Percentiles rank a stretch among this genome's conserved stretches.
phyloP scores from a whole-genome alignment of 352 stramenopile species.

The Pythium chondricola region DNA sequence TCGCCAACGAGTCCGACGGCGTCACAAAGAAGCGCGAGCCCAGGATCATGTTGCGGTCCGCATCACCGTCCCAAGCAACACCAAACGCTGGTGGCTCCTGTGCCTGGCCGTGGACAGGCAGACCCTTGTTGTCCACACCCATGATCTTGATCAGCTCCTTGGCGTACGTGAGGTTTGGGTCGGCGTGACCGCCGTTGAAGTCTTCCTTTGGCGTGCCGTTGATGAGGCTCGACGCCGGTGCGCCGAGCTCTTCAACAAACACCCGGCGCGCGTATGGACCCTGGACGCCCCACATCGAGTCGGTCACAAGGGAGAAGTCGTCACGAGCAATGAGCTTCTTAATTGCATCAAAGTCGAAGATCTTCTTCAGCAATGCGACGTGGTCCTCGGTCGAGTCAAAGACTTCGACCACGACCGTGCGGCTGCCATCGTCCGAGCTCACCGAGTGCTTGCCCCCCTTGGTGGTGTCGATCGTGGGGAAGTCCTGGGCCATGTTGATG shows the following conservation, averaged over 20 bases:
- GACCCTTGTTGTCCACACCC: slow-evolving; percentile 87
- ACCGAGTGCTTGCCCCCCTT: slow-evolving; percentile 65
- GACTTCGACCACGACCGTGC: slow-evolving; percentile 94
- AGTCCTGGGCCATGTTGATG: slow-evolving; percentile 90
- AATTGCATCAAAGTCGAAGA: slow-evolving; percentile 97
- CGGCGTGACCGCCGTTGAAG: slow-evolving; percentile 95
- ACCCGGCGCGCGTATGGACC: slow-evolving; percentile 94
- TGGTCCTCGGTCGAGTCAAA: slow-evolving; percentile 97
- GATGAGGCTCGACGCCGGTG: slow-evolving; percentile 72
- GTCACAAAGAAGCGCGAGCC: slow-evolving; percentile 98
- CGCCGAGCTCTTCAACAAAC: slow-evolving; percentile 96
- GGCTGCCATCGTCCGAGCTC: slow-evolving; percentile 83
- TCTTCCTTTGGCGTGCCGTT: slow-evolving; percentile 95
- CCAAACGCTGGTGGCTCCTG: slow-evolving; percentile 83
- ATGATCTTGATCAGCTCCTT: slow-evolving; percentile 95
- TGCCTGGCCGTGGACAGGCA: slow-evolving; percentile 72
- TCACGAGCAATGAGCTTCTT: slow-evolving; percentile 87
- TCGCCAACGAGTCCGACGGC: slow-evolving; percentile 96
- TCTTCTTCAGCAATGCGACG: slow-evolving; percentile 91
- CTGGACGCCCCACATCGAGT: slow-evolving; percentile 98
- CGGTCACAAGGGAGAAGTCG: slow-evolving; percentile 95
- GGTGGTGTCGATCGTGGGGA: slow-evolving; percentile 70
- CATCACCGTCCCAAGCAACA: slow-evolving; percentile 97
- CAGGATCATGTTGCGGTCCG: slow-evolving; percentile 99
- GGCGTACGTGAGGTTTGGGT: slow-evolving; percentile 99